A percentile compares a stretch with the other conserved stretches of the same genome.
phyloP scores from a whole-genome alignment of 2,329 filamentous ascomycete species.

The Trichoderma afroharzianum region DNA sequence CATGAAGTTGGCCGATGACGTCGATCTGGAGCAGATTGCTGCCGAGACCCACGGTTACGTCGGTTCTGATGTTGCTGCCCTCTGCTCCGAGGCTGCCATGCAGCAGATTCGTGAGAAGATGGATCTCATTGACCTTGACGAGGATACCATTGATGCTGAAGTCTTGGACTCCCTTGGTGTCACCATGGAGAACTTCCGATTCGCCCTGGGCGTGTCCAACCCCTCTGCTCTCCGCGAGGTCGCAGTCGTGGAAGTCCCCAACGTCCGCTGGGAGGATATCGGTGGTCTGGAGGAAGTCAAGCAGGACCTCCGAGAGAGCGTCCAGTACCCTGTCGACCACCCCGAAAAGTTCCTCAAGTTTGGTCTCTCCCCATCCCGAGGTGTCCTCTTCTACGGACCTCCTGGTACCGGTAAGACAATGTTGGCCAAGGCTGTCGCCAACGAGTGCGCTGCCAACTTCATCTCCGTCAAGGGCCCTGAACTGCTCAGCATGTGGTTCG shows the following conservation, averaged over 20 bases:
- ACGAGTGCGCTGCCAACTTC: conserved; percentile 99
- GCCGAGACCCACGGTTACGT: conserved; percentile 98
- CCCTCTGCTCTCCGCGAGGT: conserved; percentile 98
- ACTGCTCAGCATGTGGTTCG: conserved; percentile 99
- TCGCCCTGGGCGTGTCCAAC: conserved; percentile 96
- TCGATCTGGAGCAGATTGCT: conserved; percentile 94
- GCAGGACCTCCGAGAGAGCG: conserved; percentile 97
- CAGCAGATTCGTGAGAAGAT: conserved; percentile 99
- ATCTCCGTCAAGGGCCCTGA: conserved; percentile 99
- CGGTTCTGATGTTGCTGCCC: conserved; percentile 94
- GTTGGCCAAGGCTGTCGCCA: conserved; percentile 98
- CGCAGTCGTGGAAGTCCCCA: conserved; percentile 97
- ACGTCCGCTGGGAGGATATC: conserved; percentile 99
- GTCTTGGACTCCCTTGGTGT: conserved; percentile 97
- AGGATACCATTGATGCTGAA: conserved; percentile 98
- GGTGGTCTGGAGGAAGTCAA: conserved; percentile 98
- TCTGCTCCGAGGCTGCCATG: conserved; percentile 99
- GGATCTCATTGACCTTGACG: conserved; percentile 97
- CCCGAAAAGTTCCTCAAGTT: conserved; percentile 99
- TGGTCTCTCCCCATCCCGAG: conserved; percentile 92
- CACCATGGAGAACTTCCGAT: conserved; percentile 99
- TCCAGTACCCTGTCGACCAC: conserved; percentile 98
- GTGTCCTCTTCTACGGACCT: conserved; percentile 98
- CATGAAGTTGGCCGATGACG: conserved; percentile 98
- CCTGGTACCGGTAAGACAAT: conserved; percentile 99